Evolutionary conservation across 2,329 filamentous ascomycete genomes (phyloP), one percentile per base, ranked within the genome.

Genomic region (Apiospora arundinis): DNA sequence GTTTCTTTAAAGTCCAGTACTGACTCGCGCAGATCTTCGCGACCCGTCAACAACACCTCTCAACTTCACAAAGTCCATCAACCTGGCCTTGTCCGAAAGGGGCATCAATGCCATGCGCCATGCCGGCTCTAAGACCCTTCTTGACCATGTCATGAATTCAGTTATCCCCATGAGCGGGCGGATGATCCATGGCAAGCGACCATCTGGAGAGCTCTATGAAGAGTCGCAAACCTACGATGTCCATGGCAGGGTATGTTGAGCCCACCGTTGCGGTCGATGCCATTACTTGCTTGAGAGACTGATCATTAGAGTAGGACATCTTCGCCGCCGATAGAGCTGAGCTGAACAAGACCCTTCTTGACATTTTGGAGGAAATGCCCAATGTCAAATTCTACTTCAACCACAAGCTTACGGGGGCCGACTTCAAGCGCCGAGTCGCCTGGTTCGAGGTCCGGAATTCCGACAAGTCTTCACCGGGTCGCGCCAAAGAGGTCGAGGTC

Each of bases 1-100:
- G n/a, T 18, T 1, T 40, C n/a, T 18, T n/a, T 37, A 14, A 40
- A n/a, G 4, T 63, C 52, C 16, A 37, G 40, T 12, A 73, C 72
- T 74, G 8, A 75, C 70, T 65, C 52, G 71, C 45, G 28, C 63
- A 98, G 96, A 99, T 84, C 91, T 98, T 67, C 91, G 96, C 52
- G 91, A 97, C 80, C 91, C 93, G 2, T 88, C 90, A 2, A 97
- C 93, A 0, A 91, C 91, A 42, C 95, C 95, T 3, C 87, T 98
- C 73, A 98, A 98, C 82, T 98, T 98, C 80, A 97, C 95, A 73
- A 97, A 95, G 81, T 98, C 96, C n/a, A 99, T 99, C 85, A 99
- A 99, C 79, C 85, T 99, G 70, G 95, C 96, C 28, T 86, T 99
- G 0, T 98, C 96, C 0, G 95, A 98, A 80, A 91, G 96, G 72